phyloP scores from a whole-genome alignment of 345 rosid genomes.

The Abelmoschus esculentus region DNA sequence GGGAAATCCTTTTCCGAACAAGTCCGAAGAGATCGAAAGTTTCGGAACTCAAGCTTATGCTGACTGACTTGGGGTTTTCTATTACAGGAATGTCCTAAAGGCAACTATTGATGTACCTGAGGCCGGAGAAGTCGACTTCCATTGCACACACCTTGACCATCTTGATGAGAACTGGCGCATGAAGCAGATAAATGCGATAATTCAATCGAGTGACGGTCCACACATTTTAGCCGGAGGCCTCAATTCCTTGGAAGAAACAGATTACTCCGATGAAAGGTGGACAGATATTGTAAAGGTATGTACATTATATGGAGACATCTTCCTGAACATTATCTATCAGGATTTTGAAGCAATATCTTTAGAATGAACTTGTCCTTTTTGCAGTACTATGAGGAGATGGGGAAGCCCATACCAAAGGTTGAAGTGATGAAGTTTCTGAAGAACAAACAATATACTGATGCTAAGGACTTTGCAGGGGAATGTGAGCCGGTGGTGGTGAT shows the following conservation, averaged over 20 bases:
- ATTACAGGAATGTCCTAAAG: constrained; percentile 68
- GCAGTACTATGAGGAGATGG: constrained; percentile 86
- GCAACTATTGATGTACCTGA: constrained; percentile 70
- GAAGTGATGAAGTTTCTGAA: constrained; percentile 81
- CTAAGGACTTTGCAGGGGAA: constrained; percentile 89
- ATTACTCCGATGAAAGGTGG: constrained; percentile 79
- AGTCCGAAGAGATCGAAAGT: neutral
- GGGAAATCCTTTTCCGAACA: neutral
- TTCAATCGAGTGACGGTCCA: constrained; percentile 50
- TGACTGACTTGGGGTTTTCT: neutral
- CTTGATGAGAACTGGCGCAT: constrained; percentile 87
- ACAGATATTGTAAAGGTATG: constrained; percentile 75
- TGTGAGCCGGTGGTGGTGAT: constrained; percentile 83
- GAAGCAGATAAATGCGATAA: constrained; percentile 79
- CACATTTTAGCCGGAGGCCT: constrained; percentile 84
- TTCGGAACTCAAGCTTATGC: neutral
- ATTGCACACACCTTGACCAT: constrained; percentile 87
- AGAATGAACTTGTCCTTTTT: neutral
- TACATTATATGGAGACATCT: neutral
- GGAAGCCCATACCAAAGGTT: constrained; percentile 84
- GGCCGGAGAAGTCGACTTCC: constrained; percentile 75
- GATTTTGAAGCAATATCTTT: neutral
- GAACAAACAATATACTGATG: constrained; percentile 65
- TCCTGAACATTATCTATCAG: neutral
- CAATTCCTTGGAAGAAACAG: constrained; percentile 74